phyloP scores from a whole-genome alignment of 2,329 filamentous ascomycete species.

The Stachybotrys echinatus region DNA sequence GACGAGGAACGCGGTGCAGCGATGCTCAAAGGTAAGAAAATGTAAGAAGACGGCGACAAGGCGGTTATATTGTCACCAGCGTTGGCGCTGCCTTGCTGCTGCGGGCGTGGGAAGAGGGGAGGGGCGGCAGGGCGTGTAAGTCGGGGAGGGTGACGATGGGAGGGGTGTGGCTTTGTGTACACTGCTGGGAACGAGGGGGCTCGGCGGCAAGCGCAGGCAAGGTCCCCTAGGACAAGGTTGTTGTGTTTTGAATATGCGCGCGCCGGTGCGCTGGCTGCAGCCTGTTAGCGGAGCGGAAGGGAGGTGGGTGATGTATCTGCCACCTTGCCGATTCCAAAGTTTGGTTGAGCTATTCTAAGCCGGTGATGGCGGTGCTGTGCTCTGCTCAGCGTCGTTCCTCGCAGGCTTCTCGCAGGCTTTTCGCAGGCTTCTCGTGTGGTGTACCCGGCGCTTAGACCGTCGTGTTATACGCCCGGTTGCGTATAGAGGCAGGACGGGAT shows the following conservation, averaged over 20 bases:
- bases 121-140: not conserved
- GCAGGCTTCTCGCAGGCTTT: too few relatives aligned
- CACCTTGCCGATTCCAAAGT: too few relatives aligned
- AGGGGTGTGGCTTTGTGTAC: not conserved
- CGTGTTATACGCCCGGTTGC: too few relatives aligned
- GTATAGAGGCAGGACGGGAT: too few relatives aligned
- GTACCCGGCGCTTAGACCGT: too few relatives aligned
- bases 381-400: too few relatives aligned
- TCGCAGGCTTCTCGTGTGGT: too few relatives aligned
- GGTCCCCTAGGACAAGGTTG: not conserved
- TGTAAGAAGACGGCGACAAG: not conserved
- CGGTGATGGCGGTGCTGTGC: too few relatives aligned
- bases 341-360: too few relatives aligned
- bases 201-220: constrained; percentile 1
- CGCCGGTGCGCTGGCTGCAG: not conserved
- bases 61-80: not conserved
- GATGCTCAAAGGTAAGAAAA: not conserved
- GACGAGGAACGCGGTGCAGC: not conserved
- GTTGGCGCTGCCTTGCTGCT: not conserved
- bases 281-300: not conserved
- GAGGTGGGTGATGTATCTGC: too few relatives aligned
- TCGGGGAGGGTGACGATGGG: not conserved
- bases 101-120: not conserved
- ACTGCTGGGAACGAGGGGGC: not conserved
- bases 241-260: constrained; percentile 2